These are phyloP conservation scores for Coemansia furcata DNA, from an alignment of 192 early-diverging fungal genomes.

Conservation along the genomic window DNA sequence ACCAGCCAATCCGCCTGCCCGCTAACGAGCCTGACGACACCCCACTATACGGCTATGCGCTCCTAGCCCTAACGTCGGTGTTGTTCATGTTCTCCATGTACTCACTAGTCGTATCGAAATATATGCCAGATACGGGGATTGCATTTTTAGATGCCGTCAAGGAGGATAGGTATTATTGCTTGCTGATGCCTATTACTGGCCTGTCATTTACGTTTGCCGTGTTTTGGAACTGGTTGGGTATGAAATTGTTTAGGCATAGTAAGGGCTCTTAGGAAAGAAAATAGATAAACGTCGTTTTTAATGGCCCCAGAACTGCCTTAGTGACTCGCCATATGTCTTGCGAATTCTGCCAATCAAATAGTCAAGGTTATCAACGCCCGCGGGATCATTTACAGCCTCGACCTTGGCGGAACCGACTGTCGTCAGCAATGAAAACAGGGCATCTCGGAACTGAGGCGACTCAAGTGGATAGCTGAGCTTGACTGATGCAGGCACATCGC, in stretches of 20 bases:
- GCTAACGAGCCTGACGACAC: constrained; percentile 66
- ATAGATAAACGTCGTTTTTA: not conserved
- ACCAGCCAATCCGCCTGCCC: constrained; percentile 57
- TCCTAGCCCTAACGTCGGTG: constrained; percentile 59
- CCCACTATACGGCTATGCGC: constrained; percentile 62
- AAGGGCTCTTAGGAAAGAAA: constrained; percentile 19
- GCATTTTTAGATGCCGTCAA: constrained; percentile 70
- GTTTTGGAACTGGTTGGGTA: constrained; percentile 93
- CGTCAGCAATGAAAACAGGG: constrained; percentile 25
- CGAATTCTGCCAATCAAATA: constrained; percentile 29
- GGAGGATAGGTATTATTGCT: constrained; percentile 77
- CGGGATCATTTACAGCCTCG: constrained; percentile 25
- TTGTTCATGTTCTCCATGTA: constrained; percentile 66
- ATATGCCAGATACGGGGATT: constrained; percentile 66
- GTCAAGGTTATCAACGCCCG: constrained; percentile 33
- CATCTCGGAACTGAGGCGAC: constrained; percentile 30
- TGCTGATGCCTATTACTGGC: constrained; percentile 76
- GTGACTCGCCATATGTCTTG: constrained; percentile 23
- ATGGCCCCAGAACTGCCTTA: constrained; percentile 16
- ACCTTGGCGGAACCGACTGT: constrained; percentile 15
- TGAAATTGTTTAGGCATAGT: constrained; percentile 92
- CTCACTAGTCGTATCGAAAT: constrained; percentile 64
- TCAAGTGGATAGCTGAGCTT: constrained; percentile 22
- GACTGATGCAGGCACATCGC: constrained; percentile 26
- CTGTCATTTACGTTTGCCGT: constrained; percentile 73